Base-by-base conservation (phyloP, 2,329 filamentous ascomycete species). In the Hypoxylon sp. region DNA sequence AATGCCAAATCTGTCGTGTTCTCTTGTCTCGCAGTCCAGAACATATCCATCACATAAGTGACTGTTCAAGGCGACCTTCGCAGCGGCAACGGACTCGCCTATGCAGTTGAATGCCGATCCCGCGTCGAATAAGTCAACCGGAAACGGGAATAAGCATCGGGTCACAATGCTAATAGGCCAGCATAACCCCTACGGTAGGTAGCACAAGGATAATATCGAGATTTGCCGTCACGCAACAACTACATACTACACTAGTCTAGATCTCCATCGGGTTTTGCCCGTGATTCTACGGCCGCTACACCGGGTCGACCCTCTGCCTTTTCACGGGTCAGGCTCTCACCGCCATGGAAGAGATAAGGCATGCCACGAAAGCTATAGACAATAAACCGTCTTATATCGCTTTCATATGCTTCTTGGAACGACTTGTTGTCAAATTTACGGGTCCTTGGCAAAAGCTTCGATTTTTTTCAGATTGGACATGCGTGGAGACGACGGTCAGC, bases 81-180 rank as follows among this genome's bases (percentile, higher is more conserved):
- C 66, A 66, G 70, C 72, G 71, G 70, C 69, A 69, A 69, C 71
- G 71, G 71, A 70, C 42, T 69, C 60, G 60, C 28, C 50, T 59
- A 60, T 55, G 42, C 56, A 63, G 36, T 58, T 51, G 4, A 9
- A 49, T 61, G 9, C 72, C 71, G 71, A 72, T 72, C 64, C 61
- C 53, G 54, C 59, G 48, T 68, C 68, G 67, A 64, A 50, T 67
- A 61, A 33, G 32, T 42, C 33, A 58, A 24, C 22, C 53, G 20
- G 52, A 22, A 36, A 54, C 61, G 61, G 64, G 54, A 67, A 69
- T 64, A 67, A 64, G 32, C 57, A 44, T 49, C 52, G 42, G 45
- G 38, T 30, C 54, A 44, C 14, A 44, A 22, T 18, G 20, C 8
- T 45, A n/a, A 45, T 36, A 46, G 33, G 45, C 18, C 51, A 40